phyloP scores from a whole-genome alignment of 73 alveolate species.

The Paramecium sonneborni region DNA sequence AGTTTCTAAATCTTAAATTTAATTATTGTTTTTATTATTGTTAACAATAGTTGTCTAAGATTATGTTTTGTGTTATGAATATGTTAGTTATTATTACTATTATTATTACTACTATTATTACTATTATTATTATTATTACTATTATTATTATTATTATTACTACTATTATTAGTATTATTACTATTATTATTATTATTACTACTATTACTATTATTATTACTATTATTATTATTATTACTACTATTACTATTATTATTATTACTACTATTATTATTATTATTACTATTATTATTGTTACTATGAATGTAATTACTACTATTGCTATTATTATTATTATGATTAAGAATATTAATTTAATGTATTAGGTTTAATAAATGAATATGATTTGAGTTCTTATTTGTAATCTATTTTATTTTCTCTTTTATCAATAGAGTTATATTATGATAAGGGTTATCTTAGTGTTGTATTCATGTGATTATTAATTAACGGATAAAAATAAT shows the following conservation, averaged over 20 bases:
- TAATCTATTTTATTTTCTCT: not conserved
- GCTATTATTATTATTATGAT: not conserved
- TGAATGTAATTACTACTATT: not conserved
- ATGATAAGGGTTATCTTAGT: slow-evolving; percentile 29
- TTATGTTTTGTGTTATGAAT: not conserved
- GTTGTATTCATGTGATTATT: not conserved
- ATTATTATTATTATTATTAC: slow-evolving; percentile 22
- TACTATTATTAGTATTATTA: slow-evolving; percentile 8
- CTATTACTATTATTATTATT: slow-evolving; percentile 8
- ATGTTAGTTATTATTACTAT: not conserved
- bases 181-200: not conserved
- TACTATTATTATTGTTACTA: not conserved
- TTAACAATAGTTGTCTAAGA: not conserved
- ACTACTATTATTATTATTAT: not conserved
- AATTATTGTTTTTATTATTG: not conserved
- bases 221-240: not conserved
- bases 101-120: not conserved
- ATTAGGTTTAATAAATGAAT: not conserved
- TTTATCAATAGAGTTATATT: not conserved
- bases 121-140: not conserved
- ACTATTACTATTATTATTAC: not conserved
- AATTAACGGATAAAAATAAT: slow-evolving; percentile 52
- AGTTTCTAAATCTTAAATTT: slow-evolving; percentile 25
- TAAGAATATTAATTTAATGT: not conserved
- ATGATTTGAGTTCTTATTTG: not conserved